Evolutionary conservation across 257 asterid species (phyloP).

Genomic region (Nicotiana tomentosiformis): DNA sequence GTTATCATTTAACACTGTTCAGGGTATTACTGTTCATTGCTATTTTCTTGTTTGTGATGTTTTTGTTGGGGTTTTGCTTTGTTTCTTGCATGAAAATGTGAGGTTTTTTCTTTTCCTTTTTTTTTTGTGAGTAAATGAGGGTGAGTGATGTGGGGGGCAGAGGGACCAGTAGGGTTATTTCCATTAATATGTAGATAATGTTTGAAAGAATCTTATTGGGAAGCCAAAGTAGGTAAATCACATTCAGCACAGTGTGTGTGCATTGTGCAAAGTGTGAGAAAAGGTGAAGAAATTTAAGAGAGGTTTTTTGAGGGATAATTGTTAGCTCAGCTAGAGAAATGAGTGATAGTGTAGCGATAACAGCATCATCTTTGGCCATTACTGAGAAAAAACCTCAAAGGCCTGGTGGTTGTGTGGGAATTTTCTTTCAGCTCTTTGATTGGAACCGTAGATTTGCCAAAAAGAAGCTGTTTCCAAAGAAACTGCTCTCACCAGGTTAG

Average conservation of each 20-base stretch:
- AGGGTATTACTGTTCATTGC: slow-evolving; percentile 15
- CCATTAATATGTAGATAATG: slow-evolving; percentile 13
- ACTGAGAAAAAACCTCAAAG: slow-evolving; percentile 78
- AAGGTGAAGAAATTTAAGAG: not conserved
- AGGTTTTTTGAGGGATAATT: slow-evolving; percentile 11
- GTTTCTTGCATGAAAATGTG: not conserved
- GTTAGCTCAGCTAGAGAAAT: slow-evolving; percentile 31
- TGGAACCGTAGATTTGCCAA: slow-evolving; percentile 88
- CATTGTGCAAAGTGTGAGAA: not conserved
- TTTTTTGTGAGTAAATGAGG: not conserved
- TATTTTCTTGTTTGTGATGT: slow-evolving; percentile 15
- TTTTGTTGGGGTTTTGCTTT: not conserved
- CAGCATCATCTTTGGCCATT: slow-evolving; percentile 49
- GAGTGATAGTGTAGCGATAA: slow-evolving; percentile 49
- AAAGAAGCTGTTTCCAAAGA: slow-evolving; percentile 76
- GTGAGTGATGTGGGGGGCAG: slow-evolving; percentile 22
- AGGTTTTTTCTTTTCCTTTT: not conserved
- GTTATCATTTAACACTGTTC: not conserved
- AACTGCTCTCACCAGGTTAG: slow-evolving; percentile 81
- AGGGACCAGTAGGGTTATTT: not conserved
- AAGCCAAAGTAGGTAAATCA: slow-evolving; percentile 5
- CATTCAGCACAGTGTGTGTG: not conserved
- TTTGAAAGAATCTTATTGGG: not conserved
- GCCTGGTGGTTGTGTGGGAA: slow-evolving; percentile 85
- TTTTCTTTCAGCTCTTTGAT: slow-evolving; percentile 81